A percentile compares a stretch with the other conserved stretches of the same genome.
phyloP scores from a whole-genome alignment of 148 eudicot genomes.

The Vaccinium corymbosum region DNA sequence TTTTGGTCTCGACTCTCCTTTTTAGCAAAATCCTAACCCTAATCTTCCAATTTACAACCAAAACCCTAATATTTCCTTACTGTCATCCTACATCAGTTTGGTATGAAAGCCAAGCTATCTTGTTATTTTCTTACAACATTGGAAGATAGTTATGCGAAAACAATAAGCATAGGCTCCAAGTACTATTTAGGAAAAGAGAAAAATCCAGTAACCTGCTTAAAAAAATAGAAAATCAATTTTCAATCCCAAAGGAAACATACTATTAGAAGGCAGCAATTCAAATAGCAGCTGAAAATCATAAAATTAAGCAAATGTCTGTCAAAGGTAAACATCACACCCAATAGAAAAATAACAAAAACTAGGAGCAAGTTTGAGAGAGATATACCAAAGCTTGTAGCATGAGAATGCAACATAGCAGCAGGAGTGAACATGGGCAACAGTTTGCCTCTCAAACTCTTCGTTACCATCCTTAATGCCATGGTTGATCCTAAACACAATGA shows the following conservation, averaged over 20 bases:
- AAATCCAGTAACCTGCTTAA: neutral
- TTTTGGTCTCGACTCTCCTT: neutral
- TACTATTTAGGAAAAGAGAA: neutral
- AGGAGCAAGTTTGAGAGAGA: neutral
- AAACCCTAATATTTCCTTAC: neutral
- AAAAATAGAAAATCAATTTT: neutral
- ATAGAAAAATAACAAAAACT: neutral
- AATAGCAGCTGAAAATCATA: neutral
- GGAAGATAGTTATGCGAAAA: neutral
- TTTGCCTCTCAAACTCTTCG: slow-evolving; percentile 37
- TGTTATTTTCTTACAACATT: neutral
- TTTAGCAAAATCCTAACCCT: neutral
- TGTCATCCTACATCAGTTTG: neutral
- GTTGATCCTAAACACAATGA: slow-evolving; percentile 5
- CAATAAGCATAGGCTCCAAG: neutral
- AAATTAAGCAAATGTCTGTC: neutral
- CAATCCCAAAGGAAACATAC: neutral
- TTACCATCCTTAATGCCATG: slow-evolving; percentile 61
- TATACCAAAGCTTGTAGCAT: slow-evolving; percentile 88
- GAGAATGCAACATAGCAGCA: slow-evolving; percentile 65
- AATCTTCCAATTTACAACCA: neutral
- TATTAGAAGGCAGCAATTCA: neutral
- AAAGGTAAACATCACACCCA: neutral
- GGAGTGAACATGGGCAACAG: slow-evolving; percentile 33
- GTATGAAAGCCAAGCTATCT: neutral